Conservation (phyloP, 331 rosid genomes). For the Spiraea crenata region DNA sequence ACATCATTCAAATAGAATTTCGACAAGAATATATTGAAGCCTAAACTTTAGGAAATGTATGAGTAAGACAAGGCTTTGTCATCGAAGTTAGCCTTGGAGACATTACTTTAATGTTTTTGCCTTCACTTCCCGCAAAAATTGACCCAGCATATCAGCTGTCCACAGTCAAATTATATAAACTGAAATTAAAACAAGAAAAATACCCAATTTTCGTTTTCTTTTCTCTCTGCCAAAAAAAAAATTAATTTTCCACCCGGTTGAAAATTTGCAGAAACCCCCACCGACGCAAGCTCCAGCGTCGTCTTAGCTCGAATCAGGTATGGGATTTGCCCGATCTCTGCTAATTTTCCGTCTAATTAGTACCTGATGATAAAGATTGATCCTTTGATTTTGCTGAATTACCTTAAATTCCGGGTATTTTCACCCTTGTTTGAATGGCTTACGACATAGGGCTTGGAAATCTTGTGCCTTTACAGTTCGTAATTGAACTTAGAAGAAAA, state of each 20-base stretch:
- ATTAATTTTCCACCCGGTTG: constrained; percentile 31
- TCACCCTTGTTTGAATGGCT: background rate
- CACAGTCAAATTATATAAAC: constrained; percentile 2
- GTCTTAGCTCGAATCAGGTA: constrained; percentile 67
- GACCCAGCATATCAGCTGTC: background rate
- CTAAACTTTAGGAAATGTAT: no score
- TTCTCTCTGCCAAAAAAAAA: background rate
- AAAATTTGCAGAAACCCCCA: constrained; percentile 39
- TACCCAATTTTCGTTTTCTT: background rate
- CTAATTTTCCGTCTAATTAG: constrained; percentile 1
- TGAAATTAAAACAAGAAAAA: background rate
- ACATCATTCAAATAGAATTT: no score
- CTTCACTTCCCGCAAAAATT: constrained; percentile 22
- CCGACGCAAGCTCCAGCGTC: constrained; percentile 38
- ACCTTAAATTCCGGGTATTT: background rate
- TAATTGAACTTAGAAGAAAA: background rate
- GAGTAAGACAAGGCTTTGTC: no score
- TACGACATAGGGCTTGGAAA: background rate
- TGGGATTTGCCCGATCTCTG: constrained; percentile 13
- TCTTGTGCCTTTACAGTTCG: background rate
- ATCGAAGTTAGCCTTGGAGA: no score
- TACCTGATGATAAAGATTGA: no score
- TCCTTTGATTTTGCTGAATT: background rate
- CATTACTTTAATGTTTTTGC: background rate
- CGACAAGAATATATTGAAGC: no score